These are phyloP conservation scores for Candida hispaniensis DNA, from an alignment of 805 yeast genomes.

Conservation along the genomic window DNA sequence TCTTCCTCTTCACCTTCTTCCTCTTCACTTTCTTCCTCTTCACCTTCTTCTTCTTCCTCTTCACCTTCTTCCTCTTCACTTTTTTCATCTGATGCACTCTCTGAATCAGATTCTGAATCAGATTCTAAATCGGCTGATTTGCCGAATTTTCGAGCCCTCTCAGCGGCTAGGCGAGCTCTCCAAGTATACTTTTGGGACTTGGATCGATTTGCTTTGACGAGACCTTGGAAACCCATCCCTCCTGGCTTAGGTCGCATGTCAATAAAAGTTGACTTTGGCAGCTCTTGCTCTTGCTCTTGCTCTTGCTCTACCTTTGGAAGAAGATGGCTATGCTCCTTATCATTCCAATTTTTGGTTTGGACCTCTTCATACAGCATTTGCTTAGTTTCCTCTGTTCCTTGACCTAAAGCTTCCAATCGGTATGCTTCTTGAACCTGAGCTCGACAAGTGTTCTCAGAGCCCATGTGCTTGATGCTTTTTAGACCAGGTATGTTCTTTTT, in stretches of 20 bases:
- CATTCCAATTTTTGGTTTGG: constrained; percentile 52
- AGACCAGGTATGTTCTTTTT: constrained; percentile 57
- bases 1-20: constrained; percentile 26
- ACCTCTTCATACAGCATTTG: constrained; percentile 62
- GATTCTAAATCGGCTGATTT: constrained; percentile 19
- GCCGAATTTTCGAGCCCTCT: constrained; percentile 28
- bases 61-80: constrained; percentile 21
- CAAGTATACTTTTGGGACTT: constrained; percentile 58
- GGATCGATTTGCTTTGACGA: constrained; percentile 20
- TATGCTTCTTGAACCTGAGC: constrained; percentile 70
- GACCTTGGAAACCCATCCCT: constrained; percentile 42
- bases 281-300: constrained; percentile 17
- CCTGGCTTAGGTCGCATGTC: constrained; percentile 57
- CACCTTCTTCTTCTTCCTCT: constrained; percentile 5
- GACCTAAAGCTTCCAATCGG: constrained; percentile 59
- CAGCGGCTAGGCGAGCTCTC: constrained; percentile 47
- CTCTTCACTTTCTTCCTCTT: constrained; percentile 21
- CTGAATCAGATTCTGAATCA: constrained; percentile 20
- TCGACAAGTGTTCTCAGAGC: constrained; percentile 53
- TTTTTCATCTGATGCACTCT: constrained; percentile 11
- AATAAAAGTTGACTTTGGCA: constrained; percentile 39
- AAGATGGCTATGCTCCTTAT: constrained; percentile 17
- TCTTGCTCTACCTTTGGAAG: constrained; percentile 13
- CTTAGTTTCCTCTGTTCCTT: constrained; percentile 49
- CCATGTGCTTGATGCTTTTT: constrained; percentile 66